phyloP scores from a whole-genome alignment of 768 basidiomycete genomes.

The Boletus subcaerulescens region DNA sequence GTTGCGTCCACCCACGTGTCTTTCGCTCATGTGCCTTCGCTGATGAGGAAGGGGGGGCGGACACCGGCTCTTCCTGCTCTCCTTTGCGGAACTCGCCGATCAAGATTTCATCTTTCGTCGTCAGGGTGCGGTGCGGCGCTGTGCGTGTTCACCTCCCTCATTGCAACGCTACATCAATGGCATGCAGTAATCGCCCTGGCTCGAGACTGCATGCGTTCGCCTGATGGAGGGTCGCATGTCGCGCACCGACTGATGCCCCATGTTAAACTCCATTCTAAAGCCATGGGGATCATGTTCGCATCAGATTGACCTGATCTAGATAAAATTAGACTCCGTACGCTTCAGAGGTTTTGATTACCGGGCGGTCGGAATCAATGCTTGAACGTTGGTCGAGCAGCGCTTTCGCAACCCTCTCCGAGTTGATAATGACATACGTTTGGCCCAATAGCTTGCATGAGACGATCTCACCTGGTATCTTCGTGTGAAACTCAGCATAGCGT shows the following conservation, averaged over 20 bases:
- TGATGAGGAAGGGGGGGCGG: too few species aligned
- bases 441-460: slow-evolving; percentile 20
- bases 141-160: too few species aligned
- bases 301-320: background rate
- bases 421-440: slow-evolving; percentile 23
- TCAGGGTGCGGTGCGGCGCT: too few species aligned
- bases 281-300: slow-evolving; percentile 4
- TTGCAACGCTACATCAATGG: too few species aligned
- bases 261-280: slow-evolving; percentile 25
- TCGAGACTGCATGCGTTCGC: too few species aligned
- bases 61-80: too few species aligned
- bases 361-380: slow-evolving; percentile 21
- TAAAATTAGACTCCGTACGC: background rate
- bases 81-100: too few species aligned
- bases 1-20: too few species aligned
- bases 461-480: slow-evolving; percentile 14
- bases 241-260: slow-evolving; percentile 18
- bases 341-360: slow-evolving; percentile 2
- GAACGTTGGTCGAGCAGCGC: slow-evolving; percentile 27
- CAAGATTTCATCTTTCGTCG: too few species aligned
- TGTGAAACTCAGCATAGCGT: background rate
- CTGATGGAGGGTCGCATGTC: too few species aligned
- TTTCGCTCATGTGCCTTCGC: too few species aligned
- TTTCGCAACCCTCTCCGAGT: slow-evolving; percentile 21
- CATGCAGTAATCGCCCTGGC: too few species aligned